These are phyloP conservation scores for Acer yangbiense DNA, from an alignment of 345 rosid species.

Conservation along the genomic window DNA sequence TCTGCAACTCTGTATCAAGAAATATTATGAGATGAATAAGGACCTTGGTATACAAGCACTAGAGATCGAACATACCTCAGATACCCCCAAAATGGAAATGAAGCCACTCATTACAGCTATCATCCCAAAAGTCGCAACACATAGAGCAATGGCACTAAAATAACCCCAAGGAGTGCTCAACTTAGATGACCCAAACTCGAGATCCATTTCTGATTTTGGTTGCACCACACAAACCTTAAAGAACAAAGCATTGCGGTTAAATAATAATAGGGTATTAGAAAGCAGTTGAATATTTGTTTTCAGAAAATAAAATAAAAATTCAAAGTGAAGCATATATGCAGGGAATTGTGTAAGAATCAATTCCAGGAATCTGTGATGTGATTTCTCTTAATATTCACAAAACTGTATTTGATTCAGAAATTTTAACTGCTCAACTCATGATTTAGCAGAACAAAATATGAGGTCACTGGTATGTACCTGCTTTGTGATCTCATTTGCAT, in stretches of 20 bases:
- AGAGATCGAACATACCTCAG: constrained; percentile 66
- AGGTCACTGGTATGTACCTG: constrained; percentile 48
- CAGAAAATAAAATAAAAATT: background rate
- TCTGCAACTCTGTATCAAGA: background rate
- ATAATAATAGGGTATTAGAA: too few species aligned
- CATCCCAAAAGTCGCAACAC: constrained; percentile 85
- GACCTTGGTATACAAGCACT: too few species aligned
- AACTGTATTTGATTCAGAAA: background rate
- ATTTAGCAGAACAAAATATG: background rate
- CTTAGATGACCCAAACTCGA: constrained; percentile 71
- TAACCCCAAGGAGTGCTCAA: constrained; percentile 93
- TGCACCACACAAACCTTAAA: constrained; percentile 92
- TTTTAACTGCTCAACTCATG: background rate
- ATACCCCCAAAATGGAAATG: constrained; percentile 76
- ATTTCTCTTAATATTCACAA: background rate
- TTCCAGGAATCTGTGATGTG: background rate
- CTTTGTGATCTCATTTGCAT: constrained; percentile 71
- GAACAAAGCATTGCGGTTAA: constrained; percentile 7
- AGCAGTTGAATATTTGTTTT: background rate
- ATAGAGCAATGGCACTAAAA: constrained; percentile 53
- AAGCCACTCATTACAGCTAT: constrained; percentile 91
- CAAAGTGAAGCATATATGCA: background rate
- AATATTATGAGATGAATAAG: background rate
- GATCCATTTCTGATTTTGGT: constrained; percentile 84
- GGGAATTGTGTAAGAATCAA: background rate